A percentile compares a stretch with the other conserved stretches of the same genome.
Evolutionary conservation across 164 flowering plant genomes (phyloP).

Genomic region (Cinnamomum micranthum): DNA sequence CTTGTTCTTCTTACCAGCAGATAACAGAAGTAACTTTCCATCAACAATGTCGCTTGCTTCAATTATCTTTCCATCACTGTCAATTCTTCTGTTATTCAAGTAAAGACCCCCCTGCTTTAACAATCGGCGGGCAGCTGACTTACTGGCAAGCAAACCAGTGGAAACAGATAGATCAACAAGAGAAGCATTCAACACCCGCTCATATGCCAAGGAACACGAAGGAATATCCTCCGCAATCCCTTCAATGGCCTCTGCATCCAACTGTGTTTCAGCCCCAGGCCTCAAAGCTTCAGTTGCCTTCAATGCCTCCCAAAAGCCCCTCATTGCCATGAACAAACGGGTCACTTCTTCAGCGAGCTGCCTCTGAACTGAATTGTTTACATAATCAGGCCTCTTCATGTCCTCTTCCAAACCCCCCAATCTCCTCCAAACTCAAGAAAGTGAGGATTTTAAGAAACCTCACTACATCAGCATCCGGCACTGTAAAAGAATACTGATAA

Average conservation of each 20-base stretch:
- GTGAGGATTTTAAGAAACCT: slow-evolving; percentile 70
- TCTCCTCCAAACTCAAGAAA: slow-evolving; percentile 61
- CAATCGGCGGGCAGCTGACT: slow-evolving; percentile 72
- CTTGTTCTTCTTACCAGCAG: slow-evolving; percentile 88
- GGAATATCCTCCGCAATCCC: slow-evolving; percentile 73
- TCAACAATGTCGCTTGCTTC: slow-evolving; percentile 67
- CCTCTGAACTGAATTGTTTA: slow-evolving; percentile 63
- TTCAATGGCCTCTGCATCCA: slow-evolving; percentile 64
- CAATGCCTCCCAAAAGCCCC: slow-evolving; percentile 68
- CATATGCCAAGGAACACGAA: slow-evolving; percentile 45
- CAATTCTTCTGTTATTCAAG: slow-evolving; percentile 66
- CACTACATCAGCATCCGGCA: slow-evolving; percentile 72
- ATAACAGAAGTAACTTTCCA: slow-evolving; percentile 64
- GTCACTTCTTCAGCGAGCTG: slow-evolving; percentile 83
- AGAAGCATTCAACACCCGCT: slow-evolving; percentile 45
- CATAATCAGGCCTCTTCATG: slow-evolving; percentile 56
- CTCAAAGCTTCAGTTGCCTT: slow-evolving; percentile 77
- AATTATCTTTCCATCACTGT: slow-evolving; percentile 57
- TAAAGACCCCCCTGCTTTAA: slow-evolving; percentile 82
- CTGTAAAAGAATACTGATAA: slow-evolving; percentile 77
- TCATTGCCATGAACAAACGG: slow-evolving; percentile 72
- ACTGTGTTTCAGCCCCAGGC: slow-evolving; percentile 67
- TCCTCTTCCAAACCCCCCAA: slow-evolving; percentile 44
- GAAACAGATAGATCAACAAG: slow-evolving; percentile 66
- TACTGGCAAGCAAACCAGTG: slow-evolving; percentile 66